Percentiles rank a stretch among this genome's conserved stretches.
Evolutionary conservation across 2,329 filamentous ascomycete species (phyloP).

Genomic region (Teratosphaeria viscida): DNA sequence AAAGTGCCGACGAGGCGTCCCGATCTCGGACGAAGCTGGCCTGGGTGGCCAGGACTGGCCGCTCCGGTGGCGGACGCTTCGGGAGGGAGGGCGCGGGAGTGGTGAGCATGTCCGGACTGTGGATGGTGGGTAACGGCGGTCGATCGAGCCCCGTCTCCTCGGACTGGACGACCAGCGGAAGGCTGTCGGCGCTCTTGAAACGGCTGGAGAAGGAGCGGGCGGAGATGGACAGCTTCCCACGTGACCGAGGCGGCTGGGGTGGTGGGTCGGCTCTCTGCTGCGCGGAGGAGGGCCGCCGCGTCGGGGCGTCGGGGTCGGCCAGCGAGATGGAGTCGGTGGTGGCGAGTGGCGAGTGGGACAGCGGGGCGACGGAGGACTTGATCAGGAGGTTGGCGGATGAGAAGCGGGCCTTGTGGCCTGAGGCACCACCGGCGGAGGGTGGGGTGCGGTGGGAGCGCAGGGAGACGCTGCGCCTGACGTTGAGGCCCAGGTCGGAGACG

Average conservation of each 20-base stretch:
- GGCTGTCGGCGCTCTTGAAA: constrained; percentile 13
- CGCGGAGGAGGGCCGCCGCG: background rate
- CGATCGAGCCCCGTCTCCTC: background rate
- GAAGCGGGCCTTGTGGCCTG: constrained; percentile 16
- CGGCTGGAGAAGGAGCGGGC: constrained; percentile 8
- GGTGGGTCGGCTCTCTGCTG: background rate
- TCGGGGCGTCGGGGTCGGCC: background rate
- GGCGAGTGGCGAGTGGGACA: background rate
- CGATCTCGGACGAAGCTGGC: constrained; percentile 16
- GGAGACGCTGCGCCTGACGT: constrained; percentile 31
- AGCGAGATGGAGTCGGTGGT: background rate
- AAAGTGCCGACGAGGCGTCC: constrained; percentile 9
- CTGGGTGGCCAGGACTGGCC: constrained; percentile 12
- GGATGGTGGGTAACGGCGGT: constrained; percentile 4
- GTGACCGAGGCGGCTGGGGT: constrained; percentile 5
- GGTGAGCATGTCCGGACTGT: constrained; percentile 6
- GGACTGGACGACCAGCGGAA: constrained; percentile 1
- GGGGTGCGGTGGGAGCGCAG: constrained; percentile 21
- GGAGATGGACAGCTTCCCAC: constrained; percentile 10
- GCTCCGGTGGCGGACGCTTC: constrained; percentile 5
- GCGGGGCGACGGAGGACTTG: constrained; percentile 5
- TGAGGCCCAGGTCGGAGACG: constrained; percentile 29
- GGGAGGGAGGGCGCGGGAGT: constrained; percentile 1
- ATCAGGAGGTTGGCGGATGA: constrained; percentile 7
- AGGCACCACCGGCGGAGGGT: constrained; percentile 15